Conservation (phyloP, 2,329 filamentous ascomycete genomes). For the Ophiostoma tasmaniense region DNA sequence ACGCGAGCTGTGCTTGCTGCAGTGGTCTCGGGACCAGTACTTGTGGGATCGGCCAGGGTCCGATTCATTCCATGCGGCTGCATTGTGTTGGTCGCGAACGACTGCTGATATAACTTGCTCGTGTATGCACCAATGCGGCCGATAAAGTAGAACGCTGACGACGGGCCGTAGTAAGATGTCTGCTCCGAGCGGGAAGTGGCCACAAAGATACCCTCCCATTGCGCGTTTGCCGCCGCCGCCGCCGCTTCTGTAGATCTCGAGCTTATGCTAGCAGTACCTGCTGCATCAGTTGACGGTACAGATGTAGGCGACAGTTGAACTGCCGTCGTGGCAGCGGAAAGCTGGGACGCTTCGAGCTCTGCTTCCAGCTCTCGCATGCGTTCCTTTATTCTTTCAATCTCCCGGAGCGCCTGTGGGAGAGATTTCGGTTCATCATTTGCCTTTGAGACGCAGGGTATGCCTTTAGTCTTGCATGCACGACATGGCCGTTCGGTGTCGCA, state of each 20-base stretch:
- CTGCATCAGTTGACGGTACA: background rate
- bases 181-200: constrained; percentile 30
- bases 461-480: constrained; percentile 7
- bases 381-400: constrained; percentile 10
- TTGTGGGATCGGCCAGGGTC: background rate
- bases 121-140: constrained; percentile 33
- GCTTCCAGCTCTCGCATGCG: constrained; percentile 11
- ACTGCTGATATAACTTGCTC: constrained; percentile 27
- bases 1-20: background rate
- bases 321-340: background rate
- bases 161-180: constrained; percentile 35
- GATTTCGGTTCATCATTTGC: constrained; percentile 9
- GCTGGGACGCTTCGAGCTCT: constrained; percentile 6
- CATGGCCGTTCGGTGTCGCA: constrained; percentile 15
- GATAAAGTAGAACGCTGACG: constrained; percentile 39
- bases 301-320: background rate
- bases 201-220: constrained; percentile 30
- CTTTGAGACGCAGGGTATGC: constrained; percentile 3
- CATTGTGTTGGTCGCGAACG: constrained; percentile 12
- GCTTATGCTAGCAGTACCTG: background rate
- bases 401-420: constrained; percentile 14
- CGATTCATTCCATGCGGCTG: background rate
- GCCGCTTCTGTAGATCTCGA: too few relatives aligned
- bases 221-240: background rate
- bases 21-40: constrained; percentile 12